Percentiles rank a stretch among this genome's conserved stretches.
These are phyloP conservation scores for Orobanche coerulescens DNA, from an alignment of 257 asterid species.

Conservation along the genomic window DNA sequence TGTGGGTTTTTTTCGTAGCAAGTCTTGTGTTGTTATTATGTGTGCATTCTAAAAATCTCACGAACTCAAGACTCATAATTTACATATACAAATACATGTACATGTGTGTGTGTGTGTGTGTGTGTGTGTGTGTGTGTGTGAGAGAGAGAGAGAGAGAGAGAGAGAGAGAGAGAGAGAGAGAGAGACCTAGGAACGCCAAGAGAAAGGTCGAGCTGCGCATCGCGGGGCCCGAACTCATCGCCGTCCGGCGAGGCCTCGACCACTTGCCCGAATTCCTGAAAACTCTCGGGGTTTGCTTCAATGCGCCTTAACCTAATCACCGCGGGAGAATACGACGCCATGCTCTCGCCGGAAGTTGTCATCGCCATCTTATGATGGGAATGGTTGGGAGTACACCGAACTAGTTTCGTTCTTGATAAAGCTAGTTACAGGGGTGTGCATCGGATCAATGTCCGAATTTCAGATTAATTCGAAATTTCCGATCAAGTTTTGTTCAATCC, in stretches of 20 bases:
- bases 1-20: too few relatives aligned
- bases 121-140: not conserved
- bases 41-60: too few relatives aligned
- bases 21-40: too few relatives aligned
- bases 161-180: not conserved
- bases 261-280: constrained; percentile 76
- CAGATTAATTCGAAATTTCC: too few relatives aligned
- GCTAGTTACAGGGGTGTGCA: too few relatives aligned
- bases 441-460: too few relatives aligned
- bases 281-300: constrained; percentile 74
- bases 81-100: not conserved
- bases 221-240: constrained; percentile 63
- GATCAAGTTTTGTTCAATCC: too few relatives aligned
- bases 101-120: not conserved
- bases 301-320: constrained; percentile 47
- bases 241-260: constrained; percentile 62
- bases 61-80: too few relatives aligned
- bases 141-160: not conserved
- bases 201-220: constrained; percentile 80
- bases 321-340: constrained; percentile 20
- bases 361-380: constrained; percentile 19
- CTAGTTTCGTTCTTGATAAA: not conserved
- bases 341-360: constrained; percentile 9
- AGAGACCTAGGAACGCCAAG: constrained; percentile 67
- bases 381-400: not conserved